Evolutionary conservation across 1,284 basidiomycete genomes (phyloP).

Genomic region (Melampsora americana): DNA sequence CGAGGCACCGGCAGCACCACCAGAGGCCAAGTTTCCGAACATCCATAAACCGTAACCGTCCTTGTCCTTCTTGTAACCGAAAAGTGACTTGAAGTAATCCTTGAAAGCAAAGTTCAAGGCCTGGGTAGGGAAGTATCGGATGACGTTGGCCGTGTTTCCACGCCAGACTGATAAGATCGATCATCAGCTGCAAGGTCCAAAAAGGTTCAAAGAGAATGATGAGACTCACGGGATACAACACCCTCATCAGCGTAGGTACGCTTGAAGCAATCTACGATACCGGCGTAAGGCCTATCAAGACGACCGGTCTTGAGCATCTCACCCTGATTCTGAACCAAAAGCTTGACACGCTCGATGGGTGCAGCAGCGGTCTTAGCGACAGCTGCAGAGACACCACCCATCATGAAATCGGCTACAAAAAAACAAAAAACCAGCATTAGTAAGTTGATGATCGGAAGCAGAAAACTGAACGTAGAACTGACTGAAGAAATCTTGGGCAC

Average conservation of each 20-base stretch:
- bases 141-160: constrained; percentile 96
- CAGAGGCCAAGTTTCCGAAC: constrained; percentile 76
- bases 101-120: constrained; percentile 83
- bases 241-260: constrained; percentile 90
- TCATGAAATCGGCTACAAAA: constrained; percentile 73
- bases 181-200: neutral
- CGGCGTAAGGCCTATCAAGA: constrained; percentile 68
- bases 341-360: constrained; percentile 97
- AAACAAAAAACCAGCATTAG: constrained; percentile 15
- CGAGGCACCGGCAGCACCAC: constrained; percentile 94
- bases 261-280: constrained; percentile 77
- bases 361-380: constrained; percentile 97
- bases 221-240: constrained; percentile 62
- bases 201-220: neutral
- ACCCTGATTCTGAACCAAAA: constrained; percentile 91
- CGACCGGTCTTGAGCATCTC: constrained; percentile 55
- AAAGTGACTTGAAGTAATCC: constrained; percentile 94
- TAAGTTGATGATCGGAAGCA: neutral
- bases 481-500: constrained; percentile 45
- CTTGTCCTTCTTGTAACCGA: constrained; percentile 64
- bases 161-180: constrained; percentile 65
- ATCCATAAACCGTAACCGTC: constrained; percentile 54
- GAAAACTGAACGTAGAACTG: constrained; percentile 1
- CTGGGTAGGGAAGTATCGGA: constrained; percentile 96
- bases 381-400: constrained; percentile 77